These are phyloP conservation scores for Kwoniella mangroviensis DNA, from an alignment of 768 basidiomycete genomes.

Conservation along the genomic window DNA sequence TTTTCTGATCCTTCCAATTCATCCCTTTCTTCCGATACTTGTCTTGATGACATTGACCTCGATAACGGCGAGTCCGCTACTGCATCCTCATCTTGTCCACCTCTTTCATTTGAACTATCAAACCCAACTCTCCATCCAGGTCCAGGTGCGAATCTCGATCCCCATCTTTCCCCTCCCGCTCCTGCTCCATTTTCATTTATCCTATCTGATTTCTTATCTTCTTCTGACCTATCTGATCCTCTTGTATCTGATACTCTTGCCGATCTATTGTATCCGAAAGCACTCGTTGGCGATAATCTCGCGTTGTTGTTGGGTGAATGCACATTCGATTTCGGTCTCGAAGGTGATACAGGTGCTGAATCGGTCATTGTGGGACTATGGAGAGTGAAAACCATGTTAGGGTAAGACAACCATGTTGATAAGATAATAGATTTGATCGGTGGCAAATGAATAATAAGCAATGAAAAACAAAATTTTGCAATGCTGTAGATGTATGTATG, in stretches of 20 bases:
- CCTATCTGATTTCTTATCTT: constrained; percentile 17
- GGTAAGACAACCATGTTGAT: neutral
- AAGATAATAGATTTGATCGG: neutral
- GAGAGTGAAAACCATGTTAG: neutral
- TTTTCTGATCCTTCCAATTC: constrained; percentile 22
- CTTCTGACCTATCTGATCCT: constrained; percentile 33
- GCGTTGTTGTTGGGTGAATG: constrained; percentile 16
- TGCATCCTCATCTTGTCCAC: constrained; percentile 32
- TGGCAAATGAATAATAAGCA: neutral
- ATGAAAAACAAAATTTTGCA: neutral
- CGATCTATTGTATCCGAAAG: constrained; percentile 39
- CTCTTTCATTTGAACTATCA: constrained; percentile 39
- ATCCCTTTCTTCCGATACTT: constrained; percentile 20
- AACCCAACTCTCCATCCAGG: constrained; percentile 36
- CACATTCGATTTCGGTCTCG: constrained; percentile 15
- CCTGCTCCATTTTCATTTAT: constrained; percentile 13
- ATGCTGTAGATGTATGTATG: neutral
- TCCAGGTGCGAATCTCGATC: constrained; percentile 18
- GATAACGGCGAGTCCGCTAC: constrained; percentile 24
- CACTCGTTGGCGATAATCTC: constrained; percentile 15
- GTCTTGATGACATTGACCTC: constrained; percentile 11
- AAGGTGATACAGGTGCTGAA: constrained; percentile 18
- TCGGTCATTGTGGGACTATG: constrained; percentile 12
- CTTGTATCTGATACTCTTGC: constrained; percentile 44
- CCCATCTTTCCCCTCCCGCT: constrained; percentile 6